Base-by-base conservation (phyloP, 1,284 basidiomycete genomes). In the Ceratobasidium sp. region DNA sequence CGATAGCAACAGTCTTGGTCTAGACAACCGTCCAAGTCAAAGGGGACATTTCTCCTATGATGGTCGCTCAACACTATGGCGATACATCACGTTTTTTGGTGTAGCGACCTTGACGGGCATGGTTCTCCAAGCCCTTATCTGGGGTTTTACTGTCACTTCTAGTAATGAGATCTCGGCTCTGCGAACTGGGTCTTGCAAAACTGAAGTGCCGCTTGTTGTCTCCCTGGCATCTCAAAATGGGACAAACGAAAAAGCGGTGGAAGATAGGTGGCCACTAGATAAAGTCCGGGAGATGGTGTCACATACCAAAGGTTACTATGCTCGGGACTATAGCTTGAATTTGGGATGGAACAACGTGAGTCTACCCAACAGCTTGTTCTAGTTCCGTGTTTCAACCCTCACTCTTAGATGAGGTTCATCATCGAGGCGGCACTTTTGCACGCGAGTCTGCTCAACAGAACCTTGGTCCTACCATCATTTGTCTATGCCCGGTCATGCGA, bases 1-100 rank as follows among this genome's bases (percentile, higher is more conserved):
- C 52, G 81, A 83, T 79, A 83, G 83, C 68, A 82, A 82, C 54
- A 84, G 84, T 78, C 48, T 54, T 1, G 48, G 66, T 18, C 23
- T 64, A 41, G 38, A 64, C 60, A 41, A 64, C 23, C 44, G 16
- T 5, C 59, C 12, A 12, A 5, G 10, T 12, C 16, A 35, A 2
- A 46, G 50, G 33, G 27, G 18, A 18, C 16, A 35, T 12, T 35
- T 30, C 20, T 38, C 30, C 33, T 0, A 33, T 18, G 6, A 33
- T 20, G 20, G 5, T n/a, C 48, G 35, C 1, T 50, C 48, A 18
- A 54, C 30, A 20, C 30, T 14, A 68, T 54, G 66, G 66, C 23
- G 48, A 30, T 54, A 38, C n/a, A 0, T 35, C 30, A 68, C n/a
- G 27, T 54, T 68, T 52, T 54, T 68, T 38, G 66, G 48, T 0